Evolutionary conservation across 2,329 filamentous ascomycete species (phyloP).

Genomic region (Neurospora sp.): DNA sequence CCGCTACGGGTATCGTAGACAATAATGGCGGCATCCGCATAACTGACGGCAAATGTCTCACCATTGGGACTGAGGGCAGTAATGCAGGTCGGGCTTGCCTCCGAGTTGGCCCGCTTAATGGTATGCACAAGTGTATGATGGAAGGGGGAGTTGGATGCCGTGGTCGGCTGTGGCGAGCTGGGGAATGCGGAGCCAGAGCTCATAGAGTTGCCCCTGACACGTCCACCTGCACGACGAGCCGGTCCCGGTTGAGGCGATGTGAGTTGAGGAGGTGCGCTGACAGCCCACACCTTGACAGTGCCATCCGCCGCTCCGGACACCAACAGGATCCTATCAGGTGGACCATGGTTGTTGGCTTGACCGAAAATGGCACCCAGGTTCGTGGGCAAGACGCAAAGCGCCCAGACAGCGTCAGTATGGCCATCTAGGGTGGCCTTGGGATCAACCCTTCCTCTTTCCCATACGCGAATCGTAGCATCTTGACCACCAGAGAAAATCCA

Average conservation of each 20-base stretch:
- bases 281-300: slow-evolving; percentile 85
- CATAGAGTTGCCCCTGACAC: slow-evolving; percentile 82
- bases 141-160: slow-evolving; percentile 78
- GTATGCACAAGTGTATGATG: slow-evolving; percentile 81
- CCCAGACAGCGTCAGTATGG: slow-evolving; percentile 94
- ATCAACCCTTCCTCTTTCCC: slow-evolving; percentile 90
- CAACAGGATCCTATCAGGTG: slow-evolving; percentile 77
- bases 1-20: slow-evolving; percentile 89
- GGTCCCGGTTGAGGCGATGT: slow-evolving; percentile 67
- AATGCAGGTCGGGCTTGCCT: slow-evolving; percentile 81
- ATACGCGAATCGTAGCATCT: slow-evolving; percentile 85
- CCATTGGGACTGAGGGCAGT: slow-evolving; percentile 75
- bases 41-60: slow-evolving; percentile 87
- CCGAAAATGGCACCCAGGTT: slow-evolving; percentile 76
- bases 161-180: slow-evolving; percentile 79
- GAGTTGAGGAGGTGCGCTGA: slow-evolving; percentile 80
- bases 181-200: slow-evolving; percentile 90
- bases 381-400: slow-evolving; percentile 81
- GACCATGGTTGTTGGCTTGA: slow-evolving; percentile 62
- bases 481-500: slow-evolving; percentile 99
- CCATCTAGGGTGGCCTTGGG: slow-evolving; percentile 91
- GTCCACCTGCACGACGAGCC: slow-evolving; percentile 48
- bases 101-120: slow-evolving; percentile 59
- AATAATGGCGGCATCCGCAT: slow-evolving; percentile 79
- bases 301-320: slow-evolving; percentile 88